These are phyloP conservation scores for Mycena capillaripes DNA, from an alignment of 768 basidiomycete species.

Conservation along the genomic window DNA sequence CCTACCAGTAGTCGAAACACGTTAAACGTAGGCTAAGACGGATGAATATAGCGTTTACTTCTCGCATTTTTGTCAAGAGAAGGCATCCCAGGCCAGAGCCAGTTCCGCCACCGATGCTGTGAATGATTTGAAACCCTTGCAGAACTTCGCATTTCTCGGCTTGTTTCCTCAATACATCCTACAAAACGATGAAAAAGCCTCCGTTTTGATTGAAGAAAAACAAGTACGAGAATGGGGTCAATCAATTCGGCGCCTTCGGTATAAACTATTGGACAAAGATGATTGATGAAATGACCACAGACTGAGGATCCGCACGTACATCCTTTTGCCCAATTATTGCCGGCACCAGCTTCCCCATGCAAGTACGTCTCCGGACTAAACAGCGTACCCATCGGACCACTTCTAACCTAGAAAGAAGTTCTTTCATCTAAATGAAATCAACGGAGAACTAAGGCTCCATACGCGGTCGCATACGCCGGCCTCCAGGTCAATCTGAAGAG, in stretches of 20 bases:
- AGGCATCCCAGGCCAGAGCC: conserved; percentile 90
- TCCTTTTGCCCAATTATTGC: conserved; percentile 98
- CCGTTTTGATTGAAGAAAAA: neutral
- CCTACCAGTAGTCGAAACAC: conserved; percentile 47
- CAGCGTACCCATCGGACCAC: conserved; percentile 77
- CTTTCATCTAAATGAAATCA: no score
- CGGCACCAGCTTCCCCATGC: conserved; percentile 73
- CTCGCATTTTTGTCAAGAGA: conserved; percentile 84
- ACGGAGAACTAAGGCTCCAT: conserved; percentile 40
- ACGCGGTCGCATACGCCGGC: conserved; percentile 87
- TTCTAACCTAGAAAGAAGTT: conserved; percentile 63
- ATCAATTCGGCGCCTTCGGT: conserved; percentile 96
- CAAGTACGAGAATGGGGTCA: conserved; percentile 81
- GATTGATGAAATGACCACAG: conserved; percentile 31
- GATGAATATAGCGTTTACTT: conserved; percentile 55
- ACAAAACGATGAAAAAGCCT: neutral
- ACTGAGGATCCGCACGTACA: conserved; percentile 63
- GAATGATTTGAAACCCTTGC: conserved; percentile 92
- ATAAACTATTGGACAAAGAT: conserved; percentile 67
- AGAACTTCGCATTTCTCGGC: conserved; percentile 87
- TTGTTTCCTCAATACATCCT: conserved; percentile 86
- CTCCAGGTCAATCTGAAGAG: conserved; percentile 93
- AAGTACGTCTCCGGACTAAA: conserved; percentile 93
- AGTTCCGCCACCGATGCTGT: conserved; percentile 93
- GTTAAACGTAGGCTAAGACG: conserved; percentile 26